A percentile compares a stretch with the other conserved stretches of the same genome.
Evolutionary conservation across 2,329 filamentous ascomycete genomes (phyloP).

Genomic region (Chaetoscypha palmicola): DNA sequence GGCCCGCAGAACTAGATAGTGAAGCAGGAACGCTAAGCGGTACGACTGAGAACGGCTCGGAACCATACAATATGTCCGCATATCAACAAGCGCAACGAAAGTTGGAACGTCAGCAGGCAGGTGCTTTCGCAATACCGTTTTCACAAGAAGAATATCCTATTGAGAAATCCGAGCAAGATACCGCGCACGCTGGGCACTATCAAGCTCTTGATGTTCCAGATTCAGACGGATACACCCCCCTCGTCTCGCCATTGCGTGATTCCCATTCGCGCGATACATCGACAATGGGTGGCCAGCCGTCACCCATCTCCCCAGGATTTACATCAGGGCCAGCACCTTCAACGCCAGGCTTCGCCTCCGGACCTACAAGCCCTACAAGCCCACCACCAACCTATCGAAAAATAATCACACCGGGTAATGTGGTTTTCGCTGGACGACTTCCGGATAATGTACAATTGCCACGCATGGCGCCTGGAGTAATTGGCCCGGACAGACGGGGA

Average conservation of each 20-base stretch:
- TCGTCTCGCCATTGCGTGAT: constrained; percentile 16
- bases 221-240: constrained; percentile 14
- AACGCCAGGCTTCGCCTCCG: constrained; percentile 14
- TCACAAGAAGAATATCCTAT: constrained; percentile 29
- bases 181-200: constrained; percentile 19
- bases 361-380: constrained; percentile 11
- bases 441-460: constrained; percentile 42
- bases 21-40: constrained; percentile 20
- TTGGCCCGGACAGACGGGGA: constrained; percentile 24
- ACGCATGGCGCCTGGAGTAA: constrained; percentile 24
- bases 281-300: constrained; percentile 13
- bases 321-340: constrained; percentile 15
- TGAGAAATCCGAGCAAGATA: constrained; percentile 26
- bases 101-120: constrained; percentile 44
- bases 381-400: constrained; percentile 23
- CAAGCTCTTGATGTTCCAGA: constrained; percentile 29
- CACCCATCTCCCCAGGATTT: constrained; percentile 21
- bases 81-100: constrained; percentile 47
- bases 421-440: constrained; percentile 49
- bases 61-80: constrained; percentile 33
- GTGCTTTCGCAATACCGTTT: constrained; percentile 38
- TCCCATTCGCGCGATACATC: constrained; percentile 8
- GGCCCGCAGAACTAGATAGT: constrained; percentile 25
- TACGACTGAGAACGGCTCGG: constrained; percentile 17
- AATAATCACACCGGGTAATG: constrained; percentile 45